Conservation (phyloP, 768 basidiomycete genomes). For the Sarcomyxa edulis region DNA sequence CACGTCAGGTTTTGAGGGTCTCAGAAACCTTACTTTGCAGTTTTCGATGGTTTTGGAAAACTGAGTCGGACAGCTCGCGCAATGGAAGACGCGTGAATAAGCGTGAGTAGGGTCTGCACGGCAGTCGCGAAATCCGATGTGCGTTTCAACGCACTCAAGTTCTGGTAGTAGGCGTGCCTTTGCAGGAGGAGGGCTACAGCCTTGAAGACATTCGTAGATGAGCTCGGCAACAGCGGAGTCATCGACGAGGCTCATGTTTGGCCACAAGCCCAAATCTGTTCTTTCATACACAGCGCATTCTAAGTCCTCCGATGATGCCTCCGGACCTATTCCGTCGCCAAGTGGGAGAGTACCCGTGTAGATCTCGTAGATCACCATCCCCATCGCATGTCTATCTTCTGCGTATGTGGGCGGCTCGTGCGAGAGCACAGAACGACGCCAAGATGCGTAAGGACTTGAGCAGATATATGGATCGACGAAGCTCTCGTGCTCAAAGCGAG, state of each 20-base stretch:
- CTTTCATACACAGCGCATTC: conserved; percentile 7
- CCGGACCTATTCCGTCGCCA: too few species aligned
- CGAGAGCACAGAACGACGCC: conserved; percentile 7
- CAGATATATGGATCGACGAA: too few species aligned
- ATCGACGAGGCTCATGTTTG: conserved; percentile 13
- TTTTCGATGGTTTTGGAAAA: too few species aligned
- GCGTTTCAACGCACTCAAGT: too few species aligned
- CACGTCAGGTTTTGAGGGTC: too few species aligned
- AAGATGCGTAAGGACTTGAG: conserved; percentile 1
- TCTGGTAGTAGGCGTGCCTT: too few species aligned
- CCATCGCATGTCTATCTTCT: conserved; percentile 19
- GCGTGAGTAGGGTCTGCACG: too few species aligned
- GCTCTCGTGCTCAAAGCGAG: conserved; percentile 9
- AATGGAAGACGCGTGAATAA: too few species aligned
- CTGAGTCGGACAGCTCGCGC: too few species aligned
- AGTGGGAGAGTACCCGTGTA: conserved; percentile 15
- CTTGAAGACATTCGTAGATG: conserved; percentile 5
- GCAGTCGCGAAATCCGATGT: too few species aligned
- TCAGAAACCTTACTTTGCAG: too few species aligned
- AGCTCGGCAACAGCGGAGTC: conserved; percentile 11
- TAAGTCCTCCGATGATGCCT: conserved; percentile 10
- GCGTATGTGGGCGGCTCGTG: conserved; percentile 11
- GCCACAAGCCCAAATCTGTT: conserved; percentile 12
- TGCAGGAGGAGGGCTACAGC: too few species aligned
- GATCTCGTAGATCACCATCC: conserved; percentile 18